phyloP scores from a whole-genome alignment of 176 grass and related monocot genomes.

The Ananas comosus region DNA sequence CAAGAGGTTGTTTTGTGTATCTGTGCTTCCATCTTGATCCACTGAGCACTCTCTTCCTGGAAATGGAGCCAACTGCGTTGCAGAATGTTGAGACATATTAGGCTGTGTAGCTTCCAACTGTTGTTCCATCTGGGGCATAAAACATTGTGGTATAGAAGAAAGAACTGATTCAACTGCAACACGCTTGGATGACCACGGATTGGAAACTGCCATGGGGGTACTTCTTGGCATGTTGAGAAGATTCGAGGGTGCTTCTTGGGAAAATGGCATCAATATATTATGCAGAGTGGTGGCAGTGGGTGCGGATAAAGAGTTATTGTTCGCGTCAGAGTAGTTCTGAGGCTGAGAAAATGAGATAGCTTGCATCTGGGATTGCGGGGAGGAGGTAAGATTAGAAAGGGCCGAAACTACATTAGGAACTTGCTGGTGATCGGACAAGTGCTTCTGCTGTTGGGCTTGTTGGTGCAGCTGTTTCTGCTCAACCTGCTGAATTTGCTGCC shows the following conservation, averaged over 20 bases:
- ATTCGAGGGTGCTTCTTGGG: conserved; percentile 47
- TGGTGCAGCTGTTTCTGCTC: conserved; percentile 58
- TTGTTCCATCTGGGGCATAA: conserved; percentile 20
- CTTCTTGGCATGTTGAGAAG: conserved; percentile 56
- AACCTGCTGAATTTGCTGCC: conserved; percentile 39
- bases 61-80: conserved; percentile 36
- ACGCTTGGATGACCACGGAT: conserved; percentile 62
- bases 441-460: conserved; percentile 60
- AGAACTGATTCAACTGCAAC: conserved; percentile 61
- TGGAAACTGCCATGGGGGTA: conserved; percentile 35
- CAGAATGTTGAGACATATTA: conserved; percentile 45
- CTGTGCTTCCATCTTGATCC: conserved; percentile 56
- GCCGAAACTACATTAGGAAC: conserved; percentile 31
- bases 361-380: conserved; percentile 41
- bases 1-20: conserved; percentile 63
- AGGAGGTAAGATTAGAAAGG: conserved; percentile 33
- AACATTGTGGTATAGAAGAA: conserved; percentile 30
- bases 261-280: conserved; percentile 49
- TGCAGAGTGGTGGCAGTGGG: conserved; percentile 33
- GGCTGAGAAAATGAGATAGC: conserved; percentile 44
- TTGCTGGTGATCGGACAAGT: conserved; percentile 39
- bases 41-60: conserved; percentile 64
- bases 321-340: conserved; percentile 48
- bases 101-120: conserved; percentile 46
- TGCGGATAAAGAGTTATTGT: conserved; percentile 43